Base-by-base conservation (phyloP, 2,329 filamentous ascomycete species). In the Scorias spongiosa region DNA sequence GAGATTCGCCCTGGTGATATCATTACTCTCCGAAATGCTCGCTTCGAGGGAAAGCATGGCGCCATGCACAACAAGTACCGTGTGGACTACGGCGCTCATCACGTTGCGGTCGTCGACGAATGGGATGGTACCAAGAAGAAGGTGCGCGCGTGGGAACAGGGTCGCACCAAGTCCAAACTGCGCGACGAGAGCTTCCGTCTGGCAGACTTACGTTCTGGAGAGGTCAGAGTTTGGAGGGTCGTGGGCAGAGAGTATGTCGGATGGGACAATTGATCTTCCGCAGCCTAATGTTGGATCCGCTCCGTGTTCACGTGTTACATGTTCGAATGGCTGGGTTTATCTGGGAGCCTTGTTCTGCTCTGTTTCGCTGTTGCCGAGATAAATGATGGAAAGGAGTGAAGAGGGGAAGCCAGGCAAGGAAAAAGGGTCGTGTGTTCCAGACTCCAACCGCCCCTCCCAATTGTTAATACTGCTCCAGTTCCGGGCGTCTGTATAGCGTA, bases 51-150 rank as follows among this genome's bases (percentile, higher is more conserved):
- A 46, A 93, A 95, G 63, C 85, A 89, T 53, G 91, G 91, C 1
- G 76, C 87, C 4, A 88, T 98, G 83, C 88, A 96, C 60, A 82
- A 84, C 51, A 96, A 95, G 63, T 98, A 98, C 63, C 80, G 73
- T 41, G 69, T 78, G 42, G 91, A 98, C 53, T 84, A 95, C 1
- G 57, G 56, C 1, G 32, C 48, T 6, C 74, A 89, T 50, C 91
- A 98, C 57, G 89, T 96, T 0, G 91, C 76, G 2, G 69, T 98
- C 2, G 89, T 98, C 3, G 76, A 86, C 9, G 91, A 98, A 62
- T 98, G 91, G 91, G 91, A 98, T 62, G 91, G 91, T 2, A 93
- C 86, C 36, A 94, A 95, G 75, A 94, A 94, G 74, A 95, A 96
- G 72, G 81, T 98, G 20, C 71, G 88, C 26, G 88, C 81, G 1